These are phyloP conservation scores for Paraphoma chrysanthemicola DNA, from an alignment of 2,329 filamentous ascomycete species.

Conservation along the genomic window DNA sequence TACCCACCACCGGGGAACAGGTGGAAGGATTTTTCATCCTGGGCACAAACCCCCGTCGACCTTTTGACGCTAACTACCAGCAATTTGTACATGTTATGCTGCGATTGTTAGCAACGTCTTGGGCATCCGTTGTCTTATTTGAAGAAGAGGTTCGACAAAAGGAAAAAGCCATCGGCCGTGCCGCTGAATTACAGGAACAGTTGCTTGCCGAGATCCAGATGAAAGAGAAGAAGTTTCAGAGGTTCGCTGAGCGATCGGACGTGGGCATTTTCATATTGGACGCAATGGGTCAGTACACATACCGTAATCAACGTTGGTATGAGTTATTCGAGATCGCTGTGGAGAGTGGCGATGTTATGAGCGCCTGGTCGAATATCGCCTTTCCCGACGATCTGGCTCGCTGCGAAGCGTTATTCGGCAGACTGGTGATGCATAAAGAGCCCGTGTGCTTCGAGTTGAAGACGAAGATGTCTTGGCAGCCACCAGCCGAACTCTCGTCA, in stretches of 20 bases:
- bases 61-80: constrained; percentile 49
- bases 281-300: constrained; percentile 43
- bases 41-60: constrained; percentile 48
- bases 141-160: constrained; percentile 47
- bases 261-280: constrained; percentile 52
- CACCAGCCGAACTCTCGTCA: constrained; percentile 20
- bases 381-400: constrained; percentile 45
- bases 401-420: constrained; percentile 40
- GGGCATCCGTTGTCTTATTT: constrained; percentile 49
- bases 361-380: constrained; percentile 29
- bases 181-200: constrained; percentile 44
- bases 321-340: constrained; percentile 38
- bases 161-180: constrained; percentile 40
- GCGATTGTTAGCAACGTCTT: constrained; percentile 48
- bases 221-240: constrained; percentile 44
- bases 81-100: constrained; percentile 46
- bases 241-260: constrained; percentile 49
- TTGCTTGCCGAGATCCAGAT: constrained; percentile 44
- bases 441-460: constrained; percentile 48
- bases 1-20: constrained; percentile 41
- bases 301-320: constrained; percentile 51
- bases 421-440: constrained; percentile 38
- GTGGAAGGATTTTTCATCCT: constrained; percentile 50
- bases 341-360: constrained; percentile 19
- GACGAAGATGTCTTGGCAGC: constrained; percentile 46